phyloP scores from a whole-genome alignment of 306 rosid species.

The Prunus campanulata region DNA sequence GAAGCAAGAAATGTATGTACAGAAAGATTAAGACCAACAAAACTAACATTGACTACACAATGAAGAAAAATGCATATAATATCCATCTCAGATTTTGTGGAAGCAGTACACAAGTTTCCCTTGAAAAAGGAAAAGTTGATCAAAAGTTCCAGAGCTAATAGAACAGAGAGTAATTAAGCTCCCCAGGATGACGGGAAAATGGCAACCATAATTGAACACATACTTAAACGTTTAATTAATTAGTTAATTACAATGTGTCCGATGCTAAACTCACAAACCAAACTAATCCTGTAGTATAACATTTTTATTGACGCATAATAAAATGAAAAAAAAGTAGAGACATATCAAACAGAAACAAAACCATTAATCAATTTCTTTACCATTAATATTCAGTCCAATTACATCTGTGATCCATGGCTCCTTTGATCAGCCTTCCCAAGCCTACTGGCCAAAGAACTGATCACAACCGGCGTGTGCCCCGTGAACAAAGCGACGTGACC shows the following conservation, averaged over 20 bases:
- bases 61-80: no score
- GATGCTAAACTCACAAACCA: neutral
- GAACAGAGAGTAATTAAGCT: no score
- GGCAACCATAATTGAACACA: no score
- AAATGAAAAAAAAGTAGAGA: neutral
- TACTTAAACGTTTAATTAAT: neutral
- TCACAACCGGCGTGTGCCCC: conserved; percentile 54
- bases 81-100: no score
- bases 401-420: conserved; percentile 6
- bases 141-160: no score
- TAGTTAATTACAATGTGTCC: neutral
- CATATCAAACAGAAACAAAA: neutral
- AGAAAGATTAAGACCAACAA: no score
- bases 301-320: neutral
- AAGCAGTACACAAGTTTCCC: no score
- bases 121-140: no score
- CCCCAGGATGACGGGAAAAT: no score
- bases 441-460: conserved; percentile 6
- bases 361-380: neutral
- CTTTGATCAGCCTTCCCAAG: conserved; percentile 15
- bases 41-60: no score
- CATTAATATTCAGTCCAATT: neutral
- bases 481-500: conserved; percentile 79
- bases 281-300: neutral
- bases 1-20: no score